Percentiles rank a stretch among this genome's conserved stretches.
Conservation (phyloP, 306 rosid species). For the Betula pendula region DNA sequence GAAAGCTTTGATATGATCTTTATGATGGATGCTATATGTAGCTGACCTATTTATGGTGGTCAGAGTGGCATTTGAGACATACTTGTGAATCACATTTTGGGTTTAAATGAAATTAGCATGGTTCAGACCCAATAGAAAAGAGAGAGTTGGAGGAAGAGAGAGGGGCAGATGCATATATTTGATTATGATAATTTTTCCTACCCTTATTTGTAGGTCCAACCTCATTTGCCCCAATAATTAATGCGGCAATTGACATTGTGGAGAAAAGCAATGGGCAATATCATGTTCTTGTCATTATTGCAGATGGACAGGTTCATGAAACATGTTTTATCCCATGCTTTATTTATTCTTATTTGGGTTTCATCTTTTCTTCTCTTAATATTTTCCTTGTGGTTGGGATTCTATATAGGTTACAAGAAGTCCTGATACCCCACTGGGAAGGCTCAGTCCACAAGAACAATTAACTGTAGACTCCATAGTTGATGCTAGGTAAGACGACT, state of each 20-base stretch:
- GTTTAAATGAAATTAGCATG: neutral
- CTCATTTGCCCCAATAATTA: slow-evolving; percentile 84
- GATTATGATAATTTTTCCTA: slow-evolving; percentile 11
- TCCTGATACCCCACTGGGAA: slow-evolving; percentile 65
- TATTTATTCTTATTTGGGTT: slow-evolving; percentile 10
- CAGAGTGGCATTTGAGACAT: neutral
- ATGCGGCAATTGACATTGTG: slow-evolving; percentile 84
- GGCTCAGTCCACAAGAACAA: slow-evolving; percentile 75
- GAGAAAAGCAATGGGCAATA: slow-evolving; percentile 78
- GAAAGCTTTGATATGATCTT: neutral
- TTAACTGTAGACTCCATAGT: slow-evolving; percentile 72
- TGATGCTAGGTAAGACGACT: slow-evolving; percentile 74
- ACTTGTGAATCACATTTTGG: neutral
- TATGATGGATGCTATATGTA: neutral
- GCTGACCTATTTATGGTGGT: neutral
- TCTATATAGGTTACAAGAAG: slow-evolving; percentile 63
- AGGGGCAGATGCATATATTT: neutral
- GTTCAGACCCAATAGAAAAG: neutral
- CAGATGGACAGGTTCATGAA: slow-evolving; percentile 91
- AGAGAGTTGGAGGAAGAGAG: neutral
- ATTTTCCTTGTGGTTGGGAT: slow-evolving; percentile 16
- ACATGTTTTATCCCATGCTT: slow-evolving; percentile 3
- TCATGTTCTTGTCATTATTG: slow-evolving; percentile 95
- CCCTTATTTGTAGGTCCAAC: slow-evolving; percentile 72
- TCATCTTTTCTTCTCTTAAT: slow-evolving; percentile 14